Base-by-base conservation (phyloP, 352 stramenopile genomes). In the Pilasporangium apinafurcum region DNA sequence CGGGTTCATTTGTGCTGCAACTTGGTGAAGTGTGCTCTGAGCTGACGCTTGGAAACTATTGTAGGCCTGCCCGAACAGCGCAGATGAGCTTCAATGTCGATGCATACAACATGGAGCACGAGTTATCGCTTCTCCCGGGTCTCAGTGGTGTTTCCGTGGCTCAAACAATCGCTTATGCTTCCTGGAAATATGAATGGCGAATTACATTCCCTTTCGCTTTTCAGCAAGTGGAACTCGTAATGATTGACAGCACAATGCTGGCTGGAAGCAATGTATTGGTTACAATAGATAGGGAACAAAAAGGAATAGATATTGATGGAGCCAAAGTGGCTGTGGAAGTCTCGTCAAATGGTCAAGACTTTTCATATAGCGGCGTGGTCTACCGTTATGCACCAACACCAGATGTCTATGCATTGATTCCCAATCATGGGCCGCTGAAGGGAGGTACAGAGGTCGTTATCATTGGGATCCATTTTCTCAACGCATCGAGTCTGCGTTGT, bases 371-470 rank as follows among this genome's bases (percentile, higher is more conserved):
- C 28, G 68, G 70, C 0, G 51, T 82, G 3, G 47, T 79, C 0
- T 93, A 84, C 35, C 55, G 65, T 1, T 96, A 95, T 53, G 68
- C 66, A 1, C 62, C 77, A n/a, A 55, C 73, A 1, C 73, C 78
- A 0, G 62, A 72, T 9, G 80, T 96, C 14, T 51, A 54, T 29
- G 35, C 26, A 2, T 44, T 97, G 13, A 52, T 51, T 10, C 88
- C 86, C 10, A 68, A 68, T 5, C 81, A 93, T 45, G 88, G 91
- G 1, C 86, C 83, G 13, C 53, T 83, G 31, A 28, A 52, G 44
- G 91, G 86, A n/a, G 75, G 75, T 24, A 97, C 86, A 0, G 78
- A 94, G 47, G 63, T 96, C n/a, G 42, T 81, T 0, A 61, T 96
- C 2, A 54, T 61, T 3, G 86, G 86, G 1, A 53, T 65, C 18